Percentiles rank a stretch among this genome's conserved stretches.
Conservation (phyloP, 441 rosid genomes). For the Aleurites moluccanus region DNA sequence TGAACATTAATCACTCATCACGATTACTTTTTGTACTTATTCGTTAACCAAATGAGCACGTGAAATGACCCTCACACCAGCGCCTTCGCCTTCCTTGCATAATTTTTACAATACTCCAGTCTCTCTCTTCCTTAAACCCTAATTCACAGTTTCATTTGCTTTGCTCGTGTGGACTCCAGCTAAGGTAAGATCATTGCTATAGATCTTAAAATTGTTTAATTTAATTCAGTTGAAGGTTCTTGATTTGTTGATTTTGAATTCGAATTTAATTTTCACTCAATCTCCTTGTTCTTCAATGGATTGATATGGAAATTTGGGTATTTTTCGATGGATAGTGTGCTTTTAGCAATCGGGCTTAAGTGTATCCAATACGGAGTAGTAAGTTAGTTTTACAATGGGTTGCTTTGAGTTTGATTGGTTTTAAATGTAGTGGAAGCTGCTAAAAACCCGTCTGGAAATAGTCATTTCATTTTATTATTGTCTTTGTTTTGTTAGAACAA, state of each 20-base stretch:
- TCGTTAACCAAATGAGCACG: constrained; percentile 24
- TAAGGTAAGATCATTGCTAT: constrained; percentile 19
- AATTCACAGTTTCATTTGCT: constrained; percentile 3
- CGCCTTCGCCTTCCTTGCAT: not conserved
- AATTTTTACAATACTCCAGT: not conserved
- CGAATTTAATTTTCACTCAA: too few species aligned
- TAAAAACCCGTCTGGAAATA: not conserved
- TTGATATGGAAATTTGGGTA: not conserved
- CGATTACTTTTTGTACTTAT: not conserved
- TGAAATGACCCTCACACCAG: constrained; percentile 13
- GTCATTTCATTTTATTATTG: constrained; percentile 7
- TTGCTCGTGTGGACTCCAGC: constrained; percentile 1
- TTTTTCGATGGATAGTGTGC: not conserved
- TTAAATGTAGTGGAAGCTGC: constrained; percentile 16
- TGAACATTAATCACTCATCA: not conserved
- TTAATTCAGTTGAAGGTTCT: too few species aligned
- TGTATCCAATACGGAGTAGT: too few species aligned
- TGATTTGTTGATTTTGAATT: not conserved
- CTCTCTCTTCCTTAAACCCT: constrained; percentile 17
- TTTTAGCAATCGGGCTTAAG: not conserved
- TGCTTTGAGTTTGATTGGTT: not conserved
- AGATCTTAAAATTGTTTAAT: constrained; percentile 20
- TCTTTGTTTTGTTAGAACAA: not conserved
- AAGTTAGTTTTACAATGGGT: too few species aligned
- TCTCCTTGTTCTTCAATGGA: not conserved